Evolutionary conservation across 2,329 filamentous ascomycete species (phyloP), one percentile per base, ranked within the genome.

Genomic region (Penicillium freii): DNA sequence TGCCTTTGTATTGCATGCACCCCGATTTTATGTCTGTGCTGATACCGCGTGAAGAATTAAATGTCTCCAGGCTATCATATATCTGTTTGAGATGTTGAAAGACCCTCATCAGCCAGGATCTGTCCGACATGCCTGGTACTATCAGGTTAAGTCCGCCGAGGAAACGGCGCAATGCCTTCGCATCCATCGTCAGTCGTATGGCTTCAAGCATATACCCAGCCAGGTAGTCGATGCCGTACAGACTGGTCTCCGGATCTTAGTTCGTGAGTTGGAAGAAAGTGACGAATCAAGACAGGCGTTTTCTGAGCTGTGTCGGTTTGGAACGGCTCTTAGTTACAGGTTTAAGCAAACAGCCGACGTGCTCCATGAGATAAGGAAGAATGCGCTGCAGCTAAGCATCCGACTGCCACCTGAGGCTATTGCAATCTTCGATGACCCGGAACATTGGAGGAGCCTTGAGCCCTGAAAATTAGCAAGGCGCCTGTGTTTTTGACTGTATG

Each of bases 131-230:
- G 60, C 48, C 19, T 58, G 54, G 52, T 36, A 49, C 25, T 59
- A 55, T 13, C 68, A 67, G 38, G 23, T 66, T n/a, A 47, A 54
- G 19, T 59, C 65, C 11, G 67, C 65, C 6, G 60, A 63, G 29
- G 66, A 68, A 44, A 70, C 69, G 45, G 66, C 67, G 10, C 56
- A 59, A 17, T 72, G 62, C 39, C 65, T 73, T 50, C 65, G 58
- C 23, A 43, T 68, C 29, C 64, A 71, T 40, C 69, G 68, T 19
- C 61, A 62, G 31, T 58, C 61, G 4, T 74, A 69, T 59, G 69
- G 69, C 10, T 57, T 70, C 19, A 65, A 66, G 33, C 65, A 72
- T 23, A 65, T 69, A 19, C 69, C 71, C 10, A 61, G 67, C 33
- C 63, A 68, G 29, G 59, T 74, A 51, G 62, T 68, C 23, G 66